Base-by-base conservation (phyloP, 768 basidiomycete species). In the Pleurotus tuber-regium region DNA sequence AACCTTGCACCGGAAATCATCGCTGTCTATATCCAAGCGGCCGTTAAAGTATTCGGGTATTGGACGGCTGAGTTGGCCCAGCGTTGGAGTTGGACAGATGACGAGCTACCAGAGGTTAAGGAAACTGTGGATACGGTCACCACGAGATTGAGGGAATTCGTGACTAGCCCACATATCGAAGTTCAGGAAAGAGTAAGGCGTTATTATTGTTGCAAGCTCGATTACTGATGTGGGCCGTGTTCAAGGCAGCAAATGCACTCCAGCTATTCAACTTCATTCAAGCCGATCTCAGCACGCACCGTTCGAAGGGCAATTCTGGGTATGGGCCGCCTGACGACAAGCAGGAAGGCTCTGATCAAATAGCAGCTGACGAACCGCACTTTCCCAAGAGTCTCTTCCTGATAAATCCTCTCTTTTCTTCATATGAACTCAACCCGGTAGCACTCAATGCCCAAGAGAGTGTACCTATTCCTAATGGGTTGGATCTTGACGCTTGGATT, bases 311-410 rank as follows among this genome's bases (percentile, higher is more conserved):
- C 4, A 65, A 61, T 6, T n/a, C n/a, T n/a, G n/a, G n/a, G n/a
- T n/a, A n/a, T n/a, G 43, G 60, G 35, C 61, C 46, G 16, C 54
- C 60, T 39, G 55, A 65, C 6, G 65, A 69, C 21, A 67, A 70
- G 1, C 68, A 69, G 28, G 70, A 70, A 24, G 76, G 72, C 12
- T 54, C 65, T 14, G 64, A 69, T 9, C 57, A 62, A 4, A 61
- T 67, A 21, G 52, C 56, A 10, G 30, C 63, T 1, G 53, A 58
- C 12, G 77, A 81, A 29, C 79, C 82, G 12, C 68, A 70, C 29
- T 96, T 91, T 61, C 97, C 97, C 2, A 94, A 95, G 70, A 92
- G 89, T 59, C 71, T 98, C 10, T 89, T 84, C 65, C 81, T 99
- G 48, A 83, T 98, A 38, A 76, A 80, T 33, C 92, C 93, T 0